Evolutionary conservation across 2,329 filamentous ascomycete species (phyloP).

Genomic region (Lomentospora prolificans): DNA sequence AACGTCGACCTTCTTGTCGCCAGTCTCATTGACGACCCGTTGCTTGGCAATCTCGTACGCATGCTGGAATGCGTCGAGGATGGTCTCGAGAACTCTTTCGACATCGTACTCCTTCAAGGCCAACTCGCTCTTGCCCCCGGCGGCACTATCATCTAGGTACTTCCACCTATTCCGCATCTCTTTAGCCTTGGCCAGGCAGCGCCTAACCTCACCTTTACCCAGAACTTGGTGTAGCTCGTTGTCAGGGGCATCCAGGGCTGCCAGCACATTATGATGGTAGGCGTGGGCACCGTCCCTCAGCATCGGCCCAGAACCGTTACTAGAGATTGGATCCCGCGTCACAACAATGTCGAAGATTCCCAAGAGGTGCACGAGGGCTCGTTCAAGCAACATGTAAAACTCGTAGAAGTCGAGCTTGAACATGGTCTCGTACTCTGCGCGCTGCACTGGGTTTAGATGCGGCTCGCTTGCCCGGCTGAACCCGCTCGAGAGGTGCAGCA

Average conservation of each 20-base stretch:
- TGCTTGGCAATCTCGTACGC: conserved; percentile 39
- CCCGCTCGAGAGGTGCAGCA: conserved; percentile 46
- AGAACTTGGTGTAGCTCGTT: conserved; percentile 49
- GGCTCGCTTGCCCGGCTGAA: conserved; percentile 37
- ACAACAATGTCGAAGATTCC: conserved; percentile 51
- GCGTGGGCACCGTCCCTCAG: conserved; percentile 29
- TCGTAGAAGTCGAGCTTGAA: conserved; percentile 74
- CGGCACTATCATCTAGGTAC: conserved; percentile 43
- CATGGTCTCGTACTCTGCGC: conserved; percentile 48
- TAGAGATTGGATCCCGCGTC: conserved; percentile 12
- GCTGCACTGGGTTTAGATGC: conserved; percentile 3
- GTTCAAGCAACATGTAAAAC: conserved; percentile 64
- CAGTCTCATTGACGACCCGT: conserved; percentile 10
- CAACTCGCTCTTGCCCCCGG: conserved; percentile 18
- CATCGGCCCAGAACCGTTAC: conserved; percentile 5
- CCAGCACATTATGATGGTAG: conserved; percentile 62
- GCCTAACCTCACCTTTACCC: conserved; percentile 42
- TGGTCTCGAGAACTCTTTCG: conserved; percentile 44
- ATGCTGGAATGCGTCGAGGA: conserved; percentile 49
- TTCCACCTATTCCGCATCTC: conserved; percentile 67
- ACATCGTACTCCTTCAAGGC: conserved; percentile 51
- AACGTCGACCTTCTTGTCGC: conserved; percentile 20
- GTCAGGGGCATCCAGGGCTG: conserved; percentile 43
- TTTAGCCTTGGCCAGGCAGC: conserved; percentile 56
- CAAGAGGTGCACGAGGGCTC: conserved; percentile 58